Conservation (phyloP, 148 eudicot genomes). For the Rhododendron simsii region DNA sequence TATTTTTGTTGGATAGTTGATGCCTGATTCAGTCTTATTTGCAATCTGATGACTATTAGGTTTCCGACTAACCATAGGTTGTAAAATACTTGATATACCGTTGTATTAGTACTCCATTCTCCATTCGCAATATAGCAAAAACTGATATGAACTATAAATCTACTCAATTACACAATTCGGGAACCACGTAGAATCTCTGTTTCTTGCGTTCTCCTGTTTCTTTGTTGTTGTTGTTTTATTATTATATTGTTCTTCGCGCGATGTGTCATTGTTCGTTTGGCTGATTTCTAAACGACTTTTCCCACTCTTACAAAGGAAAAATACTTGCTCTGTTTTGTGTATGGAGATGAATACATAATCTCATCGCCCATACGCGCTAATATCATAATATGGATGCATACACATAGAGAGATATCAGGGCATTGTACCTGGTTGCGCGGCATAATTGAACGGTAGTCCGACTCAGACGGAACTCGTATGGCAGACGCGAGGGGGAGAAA, state of each 20-base stretch:
- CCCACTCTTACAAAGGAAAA: background rate
- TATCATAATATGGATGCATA: background rate
- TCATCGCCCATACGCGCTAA: background rate
- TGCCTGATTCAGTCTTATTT: background rate
- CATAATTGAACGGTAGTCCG: background rate
- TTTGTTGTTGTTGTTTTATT: background rate
- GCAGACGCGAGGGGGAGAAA: background rate
- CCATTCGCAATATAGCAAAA: no score
- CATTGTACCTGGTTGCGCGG: background rate
- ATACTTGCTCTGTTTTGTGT: no score
- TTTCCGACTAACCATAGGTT: background rate
- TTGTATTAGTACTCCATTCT: background rate
- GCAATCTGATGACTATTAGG: background rate
- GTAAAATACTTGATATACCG: background rate
- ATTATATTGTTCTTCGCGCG: background rate
- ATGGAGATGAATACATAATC: background rate
- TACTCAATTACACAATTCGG: background rate
- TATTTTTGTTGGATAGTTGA: background rate
- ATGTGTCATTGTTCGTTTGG: background rate
- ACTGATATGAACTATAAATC: no score
- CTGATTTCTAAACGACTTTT: background rate
- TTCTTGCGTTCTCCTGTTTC: no score
- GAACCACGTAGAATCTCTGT: background rate
- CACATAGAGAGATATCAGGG: background rate
- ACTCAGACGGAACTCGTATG: background rate